These are phyloP conservation scores for Candida insectorum DNA, from an alignment of 805 yeast species.

Conservation along the genomic window DNA sequence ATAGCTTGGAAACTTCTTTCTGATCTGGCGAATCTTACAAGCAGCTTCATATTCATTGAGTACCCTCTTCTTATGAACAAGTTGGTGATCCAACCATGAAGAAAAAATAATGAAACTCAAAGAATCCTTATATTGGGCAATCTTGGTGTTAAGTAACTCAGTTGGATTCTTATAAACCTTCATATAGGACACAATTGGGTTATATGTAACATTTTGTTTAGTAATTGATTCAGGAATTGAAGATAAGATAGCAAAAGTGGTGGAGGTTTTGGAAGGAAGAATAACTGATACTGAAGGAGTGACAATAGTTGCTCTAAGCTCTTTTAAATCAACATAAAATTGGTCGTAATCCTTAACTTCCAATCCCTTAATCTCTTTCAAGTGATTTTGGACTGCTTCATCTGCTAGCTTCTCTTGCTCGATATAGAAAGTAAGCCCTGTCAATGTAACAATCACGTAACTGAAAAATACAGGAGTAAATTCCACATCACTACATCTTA, in stretches of 20 bases:
- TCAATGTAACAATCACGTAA: conserved; percentile 40
- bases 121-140: conserved; percentile 84
- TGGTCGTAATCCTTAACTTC: conserved; percentile 49
- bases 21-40: conserved; percentile 51
- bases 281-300: conserved; percentile 18
- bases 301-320: conserved; percentile 18
- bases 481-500: conserved; percentile 75
- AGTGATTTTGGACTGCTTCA: conserved; percentile 23
- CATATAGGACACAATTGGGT: conserved; percentile 40
- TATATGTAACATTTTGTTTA: conserved; percentile 19
- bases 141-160: conserved; percentile 68
- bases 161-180: conserved; percentile 73
- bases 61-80: conserved; percentile 35
- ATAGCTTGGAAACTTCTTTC: conserved; percentile 52
- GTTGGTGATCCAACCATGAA: conserved; percentile 73
- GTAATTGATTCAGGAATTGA: conserved; percentile 28
- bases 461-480: conserved; percentile 86
- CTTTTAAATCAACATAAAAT: conserved; percentile 55
- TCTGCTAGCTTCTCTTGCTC: conserved; percentile 43
- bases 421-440: conserved; percentile 49
- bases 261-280: conserved; percentile 27
- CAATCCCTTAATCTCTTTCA: conserved; percentile 24
- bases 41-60: conserved; percentile 68
- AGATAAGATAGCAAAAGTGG: conserved; percentile 30
- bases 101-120: conserved; percentile 69